Base-by-base conservation (phyloP, 768 basidiomycete genomes). In the Dictyophora rubrovolvata region DNA sequence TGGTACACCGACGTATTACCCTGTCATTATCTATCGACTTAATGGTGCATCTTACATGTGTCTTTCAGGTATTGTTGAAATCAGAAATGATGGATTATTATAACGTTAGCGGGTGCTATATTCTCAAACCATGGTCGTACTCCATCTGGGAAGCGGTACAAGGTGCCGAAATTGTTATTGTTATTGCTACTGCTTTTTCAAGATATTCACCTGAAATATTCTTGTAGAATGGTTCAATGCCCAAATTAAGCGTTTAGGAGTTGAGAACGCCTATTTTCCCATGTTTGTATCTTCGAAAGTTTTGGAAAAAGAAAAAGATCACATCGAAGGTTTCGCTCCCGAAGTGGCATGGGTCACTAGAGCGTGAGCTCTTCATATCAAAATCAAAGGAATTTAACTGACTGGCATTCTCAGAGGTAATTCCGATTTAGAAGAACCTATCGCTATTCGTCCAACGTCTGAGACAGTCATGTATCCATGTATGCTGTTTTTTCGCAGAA, bases 311-410 rank as follows among this genome's bases (percentile, higher is more conserved):
- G 96, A 99, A 73, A 98, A 98, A 75, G 85, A 98, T 66, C 96
- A 99, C 70, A 92, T 99, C 60, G 96, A 98, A 71, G 96, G 96
- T 1, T 99, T 99, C 75, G 95, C 95, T 59, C 94, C 96, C 3
- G 96, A 99, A 73, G 96, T 99, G 35, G 96, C 96, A n/a, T 99
- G 96, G 96, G 96, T 99, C 59, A 99, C 96, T 22, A 79, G 82
- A 73, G 95, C 95, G 89, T 93, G 67, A 68, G 90, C 79, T 22
- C 14, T 21, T 53, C 48, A 53, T 17, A 2, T 46, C 28, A 21
- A 34, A 28, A 50, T 33, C 5, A 53, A 22, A 28, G 28, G 17
- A 1, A 17, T 33, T 34, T 10, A 35, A 21, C n/a, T n/a, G 59
- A 56, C 60, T 12, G 34, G 58, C 47, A 7, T 49, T 57, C 20